Evolutionary conservation across 2,329 filamentous ascomycete species (phyloP), one percentile per base, ranked within the genome.

Genomic region (Dothideomycetidae sp.): DNA sequence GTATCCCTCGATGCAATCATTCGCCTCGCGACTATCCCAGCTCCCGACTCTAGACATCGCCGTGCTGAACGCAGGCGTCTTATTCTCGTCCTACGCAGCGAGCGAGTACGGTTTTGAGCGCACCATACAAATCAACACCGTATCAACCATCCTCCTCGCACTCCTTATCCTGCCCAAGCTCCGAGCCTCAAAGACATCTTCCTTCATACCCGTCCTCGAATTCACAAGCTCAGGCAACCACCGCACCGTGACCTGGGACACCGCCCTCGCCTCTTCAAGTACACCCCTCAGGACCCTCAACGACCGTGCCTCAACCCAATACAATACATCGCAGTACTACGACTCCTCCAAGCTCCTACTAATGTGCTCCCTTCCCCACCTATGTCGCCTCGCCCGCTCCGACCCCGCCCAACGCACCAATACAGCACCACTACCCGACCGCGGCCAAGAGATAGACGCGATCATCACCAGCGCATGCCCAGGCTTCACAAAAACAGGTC

Each of bases 111-210:
- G 58, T 12, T 62, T 54, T 53, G 60, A 63, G 45, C 49, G 53
- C 35, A 66, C 61, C 2, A 44, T 77, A 9, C 71, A 76, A 49
- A 66, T 74, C 44, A 75, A 76, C 47, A 59, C 65, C 1, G 53
- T 77, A 2, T 71, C 70, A 2, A 76, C 70, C 1, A 59, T 63
- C 5, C 56, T 75, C 1, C 53, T 78, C 5, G 68, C 60, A 1
- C 44, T 74, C 2, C 50, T 73, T 2, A 56, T 78, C 9, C 52
- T 62, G 15, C 58, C 59, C 2, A 55, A 56, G 30, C 44, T 61
- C 18, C 53, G 51, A 39, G 43, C 45, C 17, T 34, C 30, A 11
- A 10, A 33, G 39, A n/a, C n/a, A n/a, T n/a, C n/a, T n/a, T n/a
- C n/a, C n/a, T n/a, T n/a, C n/a, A n/a, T n/a, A n/a, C 10, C 43